Percentiles rank a stretch among this genome's conserved stretches.
These are phyloP conservation scores for Phytopythium litorale DNA, from an alignment of 352 stramenopile species.

Conservation along the genomic window DNA sequence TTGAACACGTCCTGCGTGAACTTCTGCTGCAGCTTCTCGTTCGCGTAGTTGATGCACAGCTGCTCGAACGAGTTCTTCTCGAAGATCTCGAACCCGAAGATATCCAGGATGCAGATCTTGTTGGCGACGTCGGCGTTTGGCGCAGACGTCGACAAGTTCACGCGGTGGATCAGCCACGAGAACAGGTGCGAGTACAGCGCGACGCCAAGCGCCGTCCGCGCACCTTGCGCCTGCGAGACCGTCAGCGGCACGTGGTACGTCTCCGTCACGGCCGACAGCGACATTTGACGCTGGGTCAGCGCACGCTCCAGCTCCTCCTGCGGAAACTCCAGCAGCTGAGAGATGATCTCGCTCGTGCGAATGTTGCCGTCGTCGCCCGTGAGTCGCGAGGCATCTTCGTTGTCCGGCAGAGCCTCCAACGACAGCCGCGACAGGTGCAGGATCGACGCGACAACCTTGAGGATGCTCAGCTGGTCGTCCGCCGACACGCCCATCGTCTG, in stretches of 20 bases:
- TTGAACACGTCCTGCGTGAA: slow-evolving; percentile 96
- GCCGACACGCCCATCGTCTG: slow-evolving; percentile 71
- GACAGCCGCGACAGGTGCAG: slow-evolving; percentile 77
- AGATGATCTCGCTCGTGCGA: slow-evolving; percentile 41
- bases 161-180: slow-evolving; percentile 92
- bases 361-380: slow-evolving; percentile 47
- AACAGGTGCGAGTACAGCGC: slow-evolving; percentile 96
- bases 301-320: slow-evolving; percentile 62
- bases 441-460: slow-evolving; percentile 78
- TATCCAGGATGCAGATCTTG: slow-evolving; percentile 93
- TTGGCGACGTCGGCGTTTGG: slow-evolving; percentile 41
- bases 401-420: slow-evolving; percentile 46
- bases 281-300: slow-evolving; percentile 80
- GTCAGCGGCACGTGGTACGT: slow-evolving; percentile 87
- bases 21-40: slow-evolving; percentile 93
- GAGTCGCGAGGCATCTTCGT: slow-evolving; percentile 69
- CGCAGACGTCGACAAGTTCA: slow-evolving; percentile 79
- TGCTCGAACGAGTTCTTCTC: slow-evolving; percentile 96
- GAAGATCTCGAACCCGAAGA: slow-evolving; percentile 98
- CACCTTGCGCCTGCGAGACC: slow-evolving; percentile 67
- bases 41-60: slow-evolving; percentile 96
- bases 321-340: slow-evolving; percentile 62
- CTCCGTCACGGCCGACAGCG: slow-evolving; percentile 63
- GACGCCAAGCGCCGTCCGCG: slow-evolving; percentile 71
- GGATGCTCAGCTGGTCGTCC: slow-evolving; percentile 71